Conservation (phyloP, 768 basidiomycete genomes). For the Kwoniella dendrophila region DNA sequence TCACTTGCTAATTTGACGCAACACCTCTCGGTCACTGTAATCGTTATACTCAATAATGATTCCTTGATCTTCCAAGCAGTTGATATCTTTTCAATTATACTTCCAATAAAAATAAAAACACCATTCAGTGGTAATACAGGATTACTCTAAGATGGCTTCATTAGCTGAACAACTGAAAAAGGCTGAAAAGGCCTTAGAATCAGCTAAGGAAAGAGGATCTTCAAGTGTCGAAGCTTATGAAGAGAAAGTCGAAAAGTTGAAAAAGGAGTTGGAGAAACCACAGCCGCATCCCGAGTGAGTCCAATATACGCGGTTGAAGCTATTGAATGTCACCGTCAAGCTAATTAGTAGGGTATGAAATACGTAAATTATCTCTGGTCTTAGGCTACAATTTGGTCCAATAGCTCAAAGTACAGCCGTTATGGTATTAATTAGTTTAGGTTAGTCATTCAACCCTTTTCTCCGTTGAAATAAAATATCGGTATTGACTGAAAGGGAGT, state of each 20-base stretch:
- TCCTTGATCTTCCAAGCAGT: no score
- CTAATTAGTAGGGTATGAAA: background rate
- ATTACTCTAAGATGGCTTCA: constrained; percentile 1
- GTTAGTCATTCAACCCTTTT: no score
- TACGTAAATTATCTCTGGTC: background rate
- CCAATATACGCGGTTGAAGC: background rate
- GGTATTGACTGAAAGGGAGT: background rate
- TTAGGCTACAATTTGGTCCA: constrained; percentile 46
- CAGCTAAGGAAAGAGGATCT: constrained; percentile 20
- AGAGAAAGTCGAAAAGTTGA: constrained; percentile 26
- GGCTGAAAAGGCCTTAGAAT: constrained; percentile 19
- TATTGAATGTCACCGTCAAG: constrained; percentile 1
- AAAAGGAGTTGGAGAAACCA: constrained; percentile 37
- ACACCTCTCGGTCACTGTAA: no score
- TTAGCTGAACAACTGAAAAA: constrained; percentile 25
- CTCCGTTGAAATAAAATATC: no score
- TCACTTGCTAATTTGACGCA: no score
- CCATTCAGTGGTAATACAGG: no score
- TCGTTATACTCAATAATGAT: no score
- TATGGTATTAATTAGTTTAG: constrained; percentile 41
- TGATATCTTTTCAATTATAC: no score
- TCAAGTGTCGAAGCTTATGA: constrained; percentile 24
- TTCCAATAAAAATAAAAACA: no score
- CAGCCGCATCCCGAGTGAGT: constrained; percentile 47
- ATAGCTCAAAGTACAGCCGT: constrained; percentile 40